Evolutionary conservation across 345 rosid species (phyloP).

Genomic region (Jatropha curcas): DNA sequence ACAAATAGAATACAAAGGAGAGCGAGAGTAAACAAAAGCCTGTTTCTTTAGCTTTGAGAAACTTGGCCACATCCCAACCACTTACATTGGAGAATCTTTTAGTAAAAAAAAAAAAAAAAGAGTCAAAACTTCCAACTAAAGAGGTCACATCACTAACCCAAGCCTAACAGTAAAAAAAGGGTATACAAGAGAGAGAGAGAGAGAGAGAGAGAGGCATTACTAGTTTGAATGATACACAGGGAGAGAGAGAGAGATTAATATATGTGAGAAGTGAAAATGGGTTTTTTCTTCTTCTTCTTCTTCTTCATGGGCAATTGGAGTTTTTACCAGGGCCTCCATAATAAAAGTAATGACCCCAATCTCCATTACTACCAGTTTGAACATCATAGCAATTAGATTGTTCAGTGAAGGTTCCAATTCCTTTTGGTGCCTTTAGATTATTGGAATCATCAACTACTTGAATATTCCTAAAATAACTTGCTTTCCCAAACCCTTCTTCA

Average conservation of each 20-base stretch:
- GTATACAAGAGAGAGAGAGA: slow-evolving; percentile 36
- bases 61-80: slow-evolving; percentile 39
- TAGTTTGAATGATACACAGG: slow-evolving; percentile 55
- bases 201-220: slow-evolving; percentile 29
- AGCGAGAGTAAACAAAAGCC: slow-evolving; percentile 28
- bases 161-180: slow-evolving; percentile 38
- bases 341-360: slow-evolving; percentile 98
- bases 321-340: slow-evolving; percentile 95
- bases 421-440: slow-evolving; percentile 90
- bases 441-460: slow-evolving; percentile 86
- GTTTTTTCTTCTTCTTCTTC: slow-evolving; percentile 29
- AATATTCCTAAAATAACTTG: slow-evolving; percentile 89
- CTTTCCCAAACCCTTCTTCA: slow-evolving; percentile 91
- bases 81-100: slow-evolving; percentile 41
- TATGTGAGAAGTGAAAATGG: neutral
- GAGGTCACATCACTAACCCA: slow-evolving; percentile 35
- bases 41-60: slow-evolving; percentile 48
- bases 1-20: slow-evolving; percentile 43
- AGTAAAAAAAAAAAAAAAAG: slow-evolving; percentile 18
- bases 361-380: slow-evolving; percentile 79
- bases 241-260: neutral
- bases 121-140: slow-evolving; percentile 56
- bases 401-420: slow-evolving; percentile 86
- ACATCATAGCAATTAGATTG: slow-evolving; percentile 95
- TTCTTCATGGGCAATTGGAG: slow-evolving; percentile 59